A percentile compares a stretch with the other conserved stretches of the same genome.
Conservation (phyloP, 2,329 filamentous ascomycete species). For the Xylaria polymorpha region DNA sequence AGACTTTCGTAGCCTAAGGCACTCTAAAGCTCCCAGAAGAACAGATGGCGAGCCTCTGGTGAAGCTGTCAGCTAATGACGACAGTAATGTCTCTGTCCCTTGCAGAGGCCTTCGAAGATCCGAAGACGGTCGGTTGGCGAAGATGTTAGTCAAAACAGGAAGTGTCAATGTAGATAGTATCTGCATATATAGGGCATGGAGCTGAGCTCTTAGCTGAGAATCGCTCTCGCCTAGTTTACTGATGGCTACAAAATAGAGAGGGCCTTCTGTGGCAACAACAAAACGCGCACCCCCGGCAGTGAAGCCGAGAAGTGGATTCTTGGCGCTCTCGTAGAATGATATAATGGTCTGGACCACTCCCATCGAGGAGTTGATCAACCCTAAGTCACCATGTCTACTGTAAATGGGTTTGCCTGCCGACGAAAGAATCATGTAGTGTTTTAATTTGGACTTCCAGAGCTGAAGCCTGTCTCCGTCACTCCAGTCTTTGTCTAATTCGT, state of each 20-base stretch:
- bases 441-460: slow-evolving; percentile 90
- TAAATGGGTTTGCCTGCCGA: slow-evolving; percentile 97
- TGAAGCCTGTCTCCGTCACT: slow-evolving; percentile 70
- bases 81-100: slow-evolving; percentile 90
- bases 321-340: slow-evolving; percentile 88
- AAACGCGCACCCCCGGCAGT: slow-evolving; percentile 89
- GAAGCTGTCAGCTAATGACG: slow-evolving; percentile 93
- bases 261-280: slow-evolving; percentile 84
- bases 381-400: slow-evolving; percentile 91
- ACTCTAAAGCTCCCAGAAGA: slow-evolving; percentile 90
- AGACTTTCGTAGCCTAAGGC: slow-evolving; percentile 88
- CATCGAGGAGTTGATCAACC: slow-evolving; percentile 91
- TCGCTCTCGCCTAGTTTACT: slow-evolving; percentile 94
- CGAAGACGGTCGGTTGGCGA: slow-evolving; percentile 90
- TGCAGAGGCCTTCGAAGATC: slow-evolving; percentile 90
- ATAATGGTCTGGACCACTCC: slow-evolving; percentile 97
- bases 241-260: slow-evolving; percentile 92
- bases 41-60: slow-evolving; percentile 91
- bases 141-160: slow-evolving; percentile 86
- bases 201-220: slow-evolving; percentile 83
- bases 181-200: slow-evolving; percentile 97
- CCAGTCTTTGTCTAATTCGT: slow-evolving; percentile 57
- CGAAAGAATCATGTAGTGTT: slow-evolving; percentile 96
- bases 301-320: slow-evolving; percentile 83
- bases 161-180: slow-evolving; percentile 95